Evolutionary conservation across 2,329 filamentous ascomycete species (phyloP).

Genomic region (Phaeophleospora eucalypticola): DNA sequence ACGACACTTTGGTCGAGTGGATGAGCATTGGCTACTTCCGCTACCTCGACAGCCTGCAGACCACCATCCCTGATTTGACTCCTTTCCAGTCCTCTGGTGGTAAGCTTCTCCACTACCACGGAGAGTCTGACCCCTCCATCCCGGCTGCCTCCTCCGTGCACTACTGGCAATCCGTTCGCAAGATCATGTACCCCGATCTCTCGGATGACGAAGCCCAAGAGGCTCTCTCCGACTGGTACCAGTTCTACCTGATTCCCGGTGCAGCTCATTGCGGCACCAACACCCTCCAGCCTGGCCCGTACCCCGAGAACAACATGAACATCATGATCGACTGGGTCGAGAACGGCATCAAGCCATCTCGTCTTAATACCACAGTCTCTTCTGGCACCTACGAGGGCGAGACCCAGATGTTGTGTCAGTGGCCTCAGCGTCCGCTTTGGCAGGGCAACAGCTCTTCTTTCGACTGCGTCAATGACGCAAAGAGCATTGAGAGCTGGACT

Average conservation of each 20-base stretch:
- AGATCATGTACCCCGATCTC: slow-evolving; percentile 47
- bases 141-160: slow-evolving; percentile 52
- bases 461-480: slow-evolving; percentile 37
- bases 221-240: slow-evolving; percentile 50
- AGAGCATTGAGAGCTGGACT: slow-evolving; percentile 23
- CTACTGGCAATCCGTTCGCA: slow-evolving; percentile 53
- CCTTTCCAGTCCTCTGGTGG: slow-evolving; percentile 49
- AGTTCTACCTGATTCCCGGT: slow-evolving; percentile 52
- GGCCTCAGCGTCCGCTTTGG: slow-evolving; percentile 45
- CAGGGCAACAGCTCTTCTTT: slow-evolving; percentile 31
- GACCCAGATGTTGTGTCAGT: slow-evolving; percentile 40
- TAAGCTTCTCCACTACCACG: slow-evolving; percentile 57
- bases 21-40: slow-evolving; percentile 47
- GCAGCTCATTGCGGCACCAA: slow-evolving; percentile 51
- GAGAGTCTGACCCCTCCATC: slow-evolving; percentile 52
- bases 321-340: slow-evolving; percentile 53
- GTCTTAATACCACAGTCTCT: slow-evolving; percentile 41
- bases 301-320: slow-evolving; percentile 45
- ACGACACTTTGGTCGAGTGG: slow-evolving; percentile 54
- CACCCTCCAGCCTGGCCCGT: slow-evolving; percentile 37
- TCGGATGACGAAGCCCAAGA: slow-evolving; percentile 36
- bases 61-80: slow-evolving; percentile 52
- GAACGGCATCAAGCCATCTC: slow-evolving; percentile 42
- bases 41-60: slow-evolving; percentile 52
- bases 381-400: slow-evolving; percentile 30